Evolutionary conservation across 176 grass and related monocot genomes (phyloP), one percentile per base, ranked within the genome.

Genomic region (Zoysia japonica): DNA sequence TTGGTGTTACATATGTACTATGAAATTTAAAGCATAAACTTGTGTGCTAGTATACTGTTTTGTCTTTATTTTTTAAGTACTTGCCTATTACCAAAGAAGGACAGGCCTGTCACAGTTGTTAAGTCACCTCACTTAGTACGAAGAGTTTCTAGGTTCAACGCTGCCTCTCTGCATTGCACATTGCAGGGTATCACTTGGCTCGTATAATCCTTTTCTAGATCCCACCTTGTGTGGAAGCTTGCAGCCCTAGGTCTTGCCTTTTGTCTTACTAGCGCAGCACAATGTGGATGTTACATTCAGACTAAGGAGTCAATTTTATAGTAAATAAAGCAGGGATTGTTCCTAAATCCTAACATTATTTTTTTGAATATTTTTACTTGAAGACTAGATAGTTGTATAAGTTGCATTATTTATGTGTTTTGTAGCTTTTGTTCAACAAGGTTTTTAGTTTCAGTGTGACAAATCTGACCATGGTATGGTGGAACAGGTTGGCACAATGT

Each of bases 401-500:
- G 10, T 17, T 35, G 16, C 12, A 76, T 60, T 59, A 45, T 67
- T 75, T 28, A 28, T 28, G 28, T 28, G 28, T 0, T 28, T 75
- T 12, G 3, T 59, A 61, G 49, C 40, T 59, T 61, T 53, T 5
- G 28, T 50, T 37, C 9, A 80, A 50, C 38, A 72, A 65, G 54
- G 10, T 17, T 59, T 11, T 57, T 12, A 39, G 40, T 71, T 71
- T 57, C 54, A 68, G 12, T 40, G 11, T 75, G 4, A 73, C 14
- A 83, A 71, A 52, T 71, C n/a, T 28, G 28, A 14, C 73, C 60
- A 68, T 72, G 56, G 17, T 80, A 89, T 70, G 65, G 74, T 43
- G 17, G 54, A 70, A 85, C 79, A 99, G 96, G 92, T 99, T 57
- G 87, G 84, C 77, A 94, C 92, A 65, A 99, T 99, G 96, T 99